Base-by-base conservation (phyloP, 2,329 filamentous ascomycete genomes). In the Alternaria metachromatica region DNA sequence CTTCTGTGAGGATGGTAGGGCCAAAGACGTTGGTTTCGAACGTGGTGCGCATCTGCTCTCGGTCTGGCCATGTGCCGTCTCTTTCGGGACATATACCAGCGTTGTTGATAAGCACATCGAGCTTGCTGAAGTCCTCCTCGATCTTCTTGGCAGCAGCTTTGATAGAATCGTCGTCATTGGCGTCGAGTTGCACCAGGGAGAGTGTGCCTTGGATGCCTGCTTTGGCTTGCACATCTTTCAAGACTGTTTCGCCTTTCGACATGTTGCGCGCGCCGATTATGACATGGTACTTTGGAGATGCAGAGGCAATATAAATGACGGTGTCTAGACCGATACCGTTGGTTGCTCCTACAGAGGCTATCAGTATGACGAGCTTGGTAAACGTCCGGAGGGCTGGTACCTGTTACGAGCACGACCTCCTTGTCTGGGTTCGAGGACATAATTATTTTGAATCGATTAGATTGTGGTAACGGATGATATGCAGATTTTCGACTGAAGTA, bases 61-160 rank as follows among this genome's bases (percentile, higher is more conserved):
- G 75, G 11, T 62, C 49, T 4, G 62, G 55, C 64, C 65, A 71
- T 30, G 55, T 37, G 2, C 26, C 58, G 4, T 62, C 53, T 15
- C 44, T 54, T 7, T 72, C 63, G 6, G 43, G 45, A 21, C 82
- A 80, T 5, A 87, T 80, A 18, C 92, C 93, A 28, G 94, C 93
- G 79, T 96, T 96, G 85, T 97, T 96, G 83, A 97, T 82, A 43
- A 97, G 82, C 60, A 96, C 92, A 81, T 96, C 92, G 72, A 97
- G 86, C n/a, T 63, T 69, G 41, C 68, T 70, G 28, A 70, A 77
- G 5, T 74, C 70, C 10, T 71, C 43, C 60, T 67, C 71, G 18
- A 80, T 65, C 26, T 72, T 72, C 60, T 78, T 74, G 41, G 75
- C 72, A 10, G 79, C 77, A 1, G 76, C 72, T 33, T 71, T 62